These are phyloP conservation scores for Pichia kluyveri DNA, from an alignment of 805 yeast genomes.

Conservation along the genomic window DNA sequence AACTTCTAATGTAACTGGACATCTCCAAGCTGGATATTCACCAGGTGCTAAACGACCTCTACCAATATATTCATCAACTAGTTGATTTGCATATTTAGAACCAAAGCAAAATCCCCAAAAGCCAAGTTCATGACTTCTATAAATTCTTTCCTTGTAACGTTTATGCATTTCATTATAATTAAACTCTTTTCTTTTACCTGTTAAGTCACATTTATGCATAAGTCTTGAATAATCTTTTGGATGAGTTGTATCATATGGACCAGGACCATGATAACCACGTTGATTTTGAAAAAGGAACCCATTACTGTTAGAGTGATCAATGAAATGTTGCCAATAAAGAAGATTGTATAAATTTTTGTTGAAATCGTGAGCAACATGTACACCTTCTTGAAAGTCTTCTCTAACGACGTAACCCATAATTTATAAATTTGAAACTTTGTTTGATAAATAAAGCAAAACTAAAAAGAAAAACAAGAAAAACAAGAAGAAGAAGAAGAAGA, in stretches of 20 bases:
- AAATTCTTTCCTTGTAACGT: conserved; percentile 1
- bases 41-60: not conserved
- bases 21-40: conserved; percentile 5
- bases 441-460: not conserved
- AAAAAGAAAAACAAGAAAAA: not conserved
- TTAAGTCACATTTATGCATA: not conserved
- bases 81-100: not conserved
- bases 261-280: not conserved
- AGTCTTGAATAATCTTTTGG: not conserved
- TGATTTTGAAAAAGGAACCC: conserved; percentile 1
- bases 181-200: not conserved
- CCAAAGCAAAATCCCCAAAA: conserved; percentile 2
- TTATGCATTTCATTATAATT: not conserved
- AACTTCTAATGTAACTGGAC: not conserved
- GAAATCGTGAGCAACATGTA: not conserved
- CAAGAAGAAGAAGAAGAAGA: not conserved
- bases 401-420: not conserved
- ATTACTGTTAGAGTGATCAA: not conserved
- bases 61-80: conserved; percentile 2
- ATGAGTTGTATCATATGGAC: not conserved
- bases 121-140: not conserved
- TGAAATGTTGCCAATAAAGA: not conserved
- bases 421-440: not conserved
- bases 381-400: not conserved
- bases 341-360: not conserved